phyloP scores from a whole-genome alignment of 2,329 filamentous ascomycete genomes.

The Paraphoma chrysanthemicola region DNA sequence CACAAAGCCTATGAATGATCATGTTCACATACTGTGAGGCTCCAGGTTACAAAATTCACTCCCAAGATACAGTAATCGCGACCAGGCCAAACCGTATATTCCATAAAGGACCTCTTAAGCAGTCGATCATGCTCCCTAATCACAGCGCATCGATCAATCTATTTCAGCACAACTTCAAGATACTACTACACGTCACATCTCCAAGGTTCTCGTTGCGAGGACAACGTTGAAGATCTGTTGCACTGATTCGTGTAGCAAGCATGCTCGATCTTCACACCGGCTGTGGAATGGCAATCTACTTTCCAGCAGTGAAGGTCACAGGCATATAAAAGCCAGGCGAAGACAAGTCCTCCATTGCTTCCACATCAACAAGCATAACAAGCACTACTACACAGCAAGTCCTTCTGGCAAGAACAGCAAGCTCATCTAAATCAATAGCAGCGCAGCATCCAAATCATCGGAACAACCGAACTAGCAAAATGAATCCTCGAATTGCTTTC shows the following conservation, averaged over 20 bases:
- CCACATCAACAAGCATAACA: background rate
- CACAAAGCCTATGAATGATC: too few relatives aligned
- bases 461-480: background rate
- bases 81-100: too few relatives aligned
- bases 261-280: background rate
- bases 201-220: too few relatives aligned
- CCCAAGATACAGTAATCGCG: too few relatives aligned
- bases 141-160: too few relatives aligned
- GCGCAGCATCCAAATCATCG: background rate
- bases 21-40: too few relatives aligned
- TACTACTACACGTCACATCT: too few relatives aligned
- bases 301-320: background rate
- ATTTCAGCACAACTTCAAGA: too few relatives aligned
- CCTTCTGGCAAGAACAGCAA: background rate
- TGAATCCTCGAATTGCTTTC: background rate
- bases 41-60: too few relatives aligned
- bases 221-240: background rate
- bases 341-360: background rate
- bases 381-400: background rate
- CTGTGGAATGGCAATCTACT: background rate
- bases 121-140: too few relatives aligned
- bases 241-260: background rate
- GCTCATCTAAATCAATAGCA: constrained; percentile 2
- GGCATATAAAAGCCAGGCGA: background rate
- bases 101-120: too few relatives aligned